Evolutionary conservation across 306 rosid species (phyloP).

Genomic region (Gleditsia sinensis): DNA sequence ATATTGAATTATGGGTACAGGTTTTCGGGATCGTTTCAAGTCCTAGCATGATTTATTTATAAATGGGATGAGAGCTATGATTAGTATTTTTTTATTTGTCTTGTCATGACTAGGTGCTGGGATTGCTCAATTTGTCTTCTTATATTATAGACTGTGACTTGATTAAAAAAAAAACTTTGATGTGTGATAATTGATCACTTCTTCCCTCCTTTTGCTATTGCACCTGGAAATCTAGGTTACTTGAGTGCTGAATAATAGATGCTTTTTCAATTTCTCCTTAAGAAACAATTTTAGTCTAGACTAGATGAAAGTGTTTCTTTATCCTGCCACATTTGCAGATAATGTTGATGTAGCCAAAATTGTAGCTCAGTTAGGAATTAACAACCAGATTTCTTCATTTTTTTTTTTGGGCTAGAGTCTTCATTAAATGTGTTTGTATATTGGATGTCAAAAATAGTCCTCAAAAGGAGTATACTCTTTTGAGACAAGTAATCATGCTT

Average conservation of each 20-base stretch:
- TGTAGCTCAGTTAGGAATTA: not conserved
- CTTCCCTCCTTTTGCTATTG: not conserved
- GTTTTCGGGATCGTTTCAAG: not conserved
- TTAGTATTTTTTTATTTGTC: not conserved
- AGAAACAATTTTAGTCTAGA: not conserved
- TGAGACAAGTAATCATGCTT: not conserved
- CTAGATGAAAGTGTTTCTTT: not conserved
- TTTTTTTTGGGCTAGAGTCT: not conserved
- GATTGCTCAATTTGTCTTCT: conserved; percentile 7
- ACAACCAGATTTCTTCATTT: not conserved
- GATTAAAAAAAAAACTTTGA: not conserved
- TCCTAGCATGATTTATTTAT: not conserved
- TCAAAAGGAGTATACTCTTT: not conserved
- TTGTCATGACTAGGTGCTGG: not conserved
- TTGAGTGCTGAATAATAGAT: not conserved
- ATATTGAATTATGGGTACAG: conserved; percentile 14
- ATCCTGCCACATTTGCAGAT: not conserved
- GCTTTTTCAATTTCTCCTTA: too few species aligned
- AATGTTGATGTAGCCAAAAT: conserved; percentile 3
- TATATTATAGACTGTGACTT: conserved; percentile 12
- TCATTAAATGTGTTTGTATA: not conserved
- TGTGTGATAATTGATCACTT: conserved; percentile 16
- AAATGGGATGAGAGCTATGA: conserved; percentile 8
- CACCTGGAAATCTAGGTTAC: not conserved
- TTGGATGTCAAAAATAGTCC: conserved; percentile 10